Evolutionary conservation across 2,329 filamentous ascomycete genomes (phyloP).

Genomic region (Atkinsonella hypoxylon): DNA sequence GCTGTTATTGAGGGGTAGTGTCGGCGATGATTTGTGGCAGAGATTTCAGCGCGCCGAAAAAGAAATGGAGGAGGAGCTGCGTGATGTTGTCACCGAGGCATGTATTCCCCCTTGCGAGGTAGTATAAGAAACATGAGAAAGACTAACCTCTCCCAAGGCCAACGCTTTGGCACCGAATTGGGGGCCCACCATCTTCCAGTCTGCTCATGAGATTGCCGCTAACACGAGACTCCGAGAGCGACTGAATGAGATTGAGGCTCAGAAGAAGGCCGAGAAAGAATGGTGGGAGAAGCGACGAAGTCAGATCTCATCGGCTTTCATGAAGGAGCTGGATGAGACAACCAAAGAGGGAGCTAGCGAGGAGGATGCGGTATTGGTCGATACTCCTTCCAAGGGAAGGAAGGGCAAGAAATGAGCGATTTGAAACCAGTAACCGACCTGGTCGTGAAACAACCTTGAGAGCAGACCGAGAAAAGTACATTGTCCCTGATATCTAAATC

Average conservation of each 20-base stretch:
- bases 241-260: conserved; percentile 62
- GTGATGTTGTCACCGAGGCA: conserved; percentile 89
- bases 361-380: conserved; percentile 58
- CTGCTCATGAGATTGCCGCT: conserved; percentile 87
- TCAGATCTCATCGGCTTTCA: conserved; percentile 62
- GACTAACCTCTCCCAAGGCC: conserved; percentile 43
- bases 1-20: conserved; percentile 77
- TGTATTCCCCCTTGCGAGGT: conserved; percentile 11
- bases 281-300: conserved; percentile 86
- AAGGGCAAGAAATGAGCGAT: conserved; percentile 37
- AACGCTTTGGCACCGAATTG: conserved; percentile 81
- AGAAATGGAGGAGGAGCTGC: conserved; percentile 92
- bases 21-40: conserved; percentile 94
- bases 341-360: conserved; percentile 22
- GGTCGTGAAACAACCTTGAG: neutral
- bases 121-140: neutral
- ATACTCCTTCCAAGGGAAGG: conserved; percentile 46
- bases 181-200: conserved; percentile 95
- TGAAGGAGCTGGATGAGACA: conserved; percentile 69
- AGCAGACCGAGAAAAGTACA: neutral
- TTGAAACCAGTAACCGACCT: too few relatives aligned
- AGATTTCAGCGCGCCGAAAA: conserved; percentile 85
- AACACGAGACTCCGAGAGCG: conserved; percentile 67
- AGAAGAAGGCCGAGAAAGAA: conserved; percentile 61
- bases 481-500: neutral